These are phyloP conservation scores for Clarireedia hainanense DNA, from an alignment of 2,329 filamentous ascomycete genomes.

Conservation along the genomic window DNA sequence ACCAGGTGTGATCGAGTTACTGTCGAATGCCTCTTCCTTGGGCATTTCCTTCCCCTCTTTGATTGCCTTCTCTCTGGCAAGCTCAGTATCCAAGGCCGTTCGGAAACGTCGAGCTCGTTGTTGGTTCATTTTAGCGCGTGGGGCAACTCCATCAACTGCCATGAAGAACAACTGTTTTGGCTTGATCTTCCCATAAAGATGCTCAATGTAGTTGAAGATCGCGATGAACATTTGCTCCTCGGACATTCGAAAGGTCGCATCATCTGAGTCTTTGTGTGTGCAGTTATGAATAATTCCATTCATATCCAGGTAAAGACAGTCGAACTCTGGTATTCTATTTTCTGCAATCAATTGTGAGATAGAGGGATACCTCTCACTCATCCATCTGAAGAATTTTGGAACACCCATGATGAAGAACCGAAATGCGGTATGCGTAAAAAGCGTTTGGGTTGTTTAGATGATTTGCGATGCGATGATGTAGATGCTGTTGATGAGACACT, in stretches of 20 bases:
- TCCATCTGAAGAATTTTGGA: constrained; percentile 60
- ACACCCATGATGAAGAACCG: constrained; percentile 42
- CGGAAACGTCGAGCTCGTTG: constrained; percentile 92
- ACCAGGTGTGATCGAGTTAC: constrained; percentile 97
- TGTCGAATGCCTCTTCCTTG: constrained; percentile 93
- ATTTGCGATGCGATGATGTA: constrained; percentile 7
- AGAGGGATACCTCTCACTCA: constrained; percentile 96
- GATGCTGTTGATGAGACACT: constrained; percentile 12
- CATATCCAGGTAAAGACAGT: constrained; percentile 96
- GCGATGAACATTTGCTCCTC: constrained; percentile 99
- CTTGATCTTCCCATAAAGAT: constrained; percentile 97
- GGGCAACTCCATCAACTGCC: constrained; percentile 96
- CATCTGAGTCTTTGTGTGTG: constrained; percentile 71
- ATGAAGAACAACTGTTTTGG: constrained; percentile 98
- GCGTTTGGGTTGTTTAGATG: constrained; percentile 1
- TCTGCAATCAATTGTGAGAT: constrained; percentile 98
- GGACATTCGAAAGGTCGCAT: constrained; percentile 82
- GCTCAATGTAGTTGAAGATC: constrained; percentile 99
- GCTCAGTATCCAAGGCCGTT: constrained; percentile 85
- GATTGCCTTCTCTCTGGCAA: constrained; percentile 86
- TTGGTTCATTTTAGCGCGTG: constrained; percentile 99
- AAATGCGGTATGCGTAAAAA: not conserved
- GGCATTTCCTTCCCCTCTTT: constrained; percentile 85
- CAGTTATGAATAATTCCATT: constrained; percentile 99
- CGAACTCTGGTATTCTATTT: constrained; percentile 98